Evolutionary conservation across 192 early-diverging fungal species (phyloP).

Genomic region (Dissophora globulifera): DNA sequence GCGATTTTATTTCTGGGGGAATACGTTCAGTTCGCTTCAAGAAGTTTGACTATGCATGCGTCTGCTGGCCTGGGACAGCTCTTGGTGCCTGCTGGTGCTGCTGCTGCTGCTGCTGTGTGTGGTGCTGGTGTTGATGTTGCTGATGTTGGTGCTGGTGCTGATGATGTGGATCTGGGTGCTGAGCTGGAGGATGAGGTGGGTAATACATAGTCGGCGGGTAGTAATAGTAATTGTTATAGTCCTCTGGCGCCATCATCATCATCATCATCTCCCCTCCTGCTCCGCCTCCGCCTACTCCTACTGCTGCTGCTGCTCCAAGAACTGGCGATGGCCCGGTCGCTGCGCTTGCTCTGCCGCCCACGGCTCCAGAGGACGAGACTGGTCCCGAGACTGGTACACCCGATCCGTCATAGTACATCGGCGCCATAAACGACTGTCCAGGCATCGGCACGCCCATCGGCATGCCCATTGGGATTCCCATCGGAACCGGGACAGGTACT

Average conservation of each 20-base stretch:
- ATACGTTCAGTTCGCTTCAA: no score
- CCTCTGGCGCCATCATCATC: constrained; percentile 46
- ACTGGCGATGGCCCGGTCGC: no score
- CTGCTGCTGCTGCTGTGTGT: background rate
- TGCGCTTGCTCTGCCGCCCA: no score
- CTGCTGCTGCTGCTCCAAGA: no score
- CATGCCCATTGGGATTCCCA: constrained; percentile 44
- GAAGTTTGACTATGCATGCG: background rate
- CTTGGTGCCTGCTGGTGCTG: no score
- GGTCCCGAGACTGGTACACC: constrained; percentile 25
- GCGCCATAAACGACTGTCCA: constrained; percentile 37
- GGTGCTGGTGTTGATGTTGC: background rate
- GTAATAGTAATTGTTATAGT: constrained; percentile 50
- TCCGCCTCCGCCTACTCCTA: no score
- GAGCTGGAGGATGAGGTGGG: constrained; percentile 16
- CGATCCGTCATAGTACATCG: constrained; percentile 29
- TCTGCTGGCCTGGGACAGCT: no score
- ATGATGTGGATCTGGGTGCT: constrained; percentile 8
- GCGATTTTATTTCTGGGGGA: no score
- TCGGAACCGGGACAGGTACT: constrained; percentile 16
- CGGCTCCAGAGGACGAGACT: background rate
- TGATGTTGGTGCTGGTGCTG: constrained; percentile 4
- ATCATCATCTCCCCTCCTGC: constrained; percentile 41
- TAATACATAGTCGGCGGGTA: constrained; percentile 39
- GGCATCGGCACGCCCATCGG: constrained; percentile 31